Conservation (phyloP, 2,329 filamentous ascomycete species). For the Fusarium sp. region DNA sequence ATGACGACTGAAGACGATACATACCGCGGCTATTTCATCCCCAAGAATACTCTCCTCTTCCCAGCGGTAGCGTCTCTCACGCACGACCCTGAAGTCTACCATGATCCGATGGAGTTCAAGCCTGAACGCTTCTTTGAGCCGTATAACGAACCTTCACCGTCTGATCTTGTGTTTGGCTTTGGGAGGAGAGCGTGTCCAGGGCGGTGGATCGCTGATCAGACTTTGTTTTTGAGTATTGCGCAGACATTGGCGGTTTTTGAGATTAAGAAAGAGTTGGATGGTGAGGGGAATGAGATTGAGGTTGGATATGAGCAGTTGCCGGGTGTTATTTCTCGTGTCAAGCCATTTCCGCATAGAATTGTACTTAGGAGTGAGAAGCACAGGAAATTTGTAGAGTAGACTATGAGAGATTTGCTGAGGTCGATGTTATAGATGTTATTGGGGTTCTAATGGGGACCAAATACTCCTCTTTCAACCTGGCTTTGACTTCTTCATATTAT, state of each 20-base stretch:
- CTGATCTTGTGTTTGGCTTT: conserved; percentile 47
- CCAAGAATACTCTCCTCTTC: conserved; percentile 40
- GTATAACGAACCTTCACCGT: conserved; percentile 45
- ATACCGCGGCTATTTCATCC: conserved; percentile 40
- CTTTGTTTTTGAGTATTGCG: conserved; percentile 49
- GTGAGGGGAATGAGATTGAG: conserved; percentile 50
- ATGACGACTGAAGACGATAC: conserved; percentile 46
- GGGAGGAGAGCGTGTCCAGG: conserved; percentile 52
- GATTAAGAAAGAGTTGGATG: conserved; percentile 43
- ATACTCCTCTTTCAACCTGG: accelerated
- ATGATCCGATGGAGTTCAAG: conserved; percentile 49
- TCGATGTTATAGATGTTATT: no score
- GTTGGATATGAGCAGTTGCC: conserved; percentile 5
- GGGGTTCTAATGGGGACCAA: no score
- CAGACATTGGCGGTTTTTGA: conserved; percentile 59
- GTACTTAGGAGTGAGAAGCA: not conserved
- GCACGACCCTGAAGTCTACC: conserved; percentile 54
- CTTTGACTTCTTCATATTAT: accelerated
- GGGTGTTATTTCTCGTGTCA: conserved; percentile 14
- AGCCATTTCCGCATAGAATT: not conserved
- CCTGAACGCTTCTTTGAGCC: conserved; percentile 36
- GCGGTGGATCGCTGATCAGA: conserved; percentile 45
- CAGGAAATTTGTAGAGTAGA: not conserved
- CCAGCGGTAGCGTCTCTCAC: not conserved
- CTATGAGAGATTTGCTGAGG: no score